Base-by-base conservation (phyloP, 2,329 filamentous ascomycete genomes). In the Esteya vermicola region DNA sequence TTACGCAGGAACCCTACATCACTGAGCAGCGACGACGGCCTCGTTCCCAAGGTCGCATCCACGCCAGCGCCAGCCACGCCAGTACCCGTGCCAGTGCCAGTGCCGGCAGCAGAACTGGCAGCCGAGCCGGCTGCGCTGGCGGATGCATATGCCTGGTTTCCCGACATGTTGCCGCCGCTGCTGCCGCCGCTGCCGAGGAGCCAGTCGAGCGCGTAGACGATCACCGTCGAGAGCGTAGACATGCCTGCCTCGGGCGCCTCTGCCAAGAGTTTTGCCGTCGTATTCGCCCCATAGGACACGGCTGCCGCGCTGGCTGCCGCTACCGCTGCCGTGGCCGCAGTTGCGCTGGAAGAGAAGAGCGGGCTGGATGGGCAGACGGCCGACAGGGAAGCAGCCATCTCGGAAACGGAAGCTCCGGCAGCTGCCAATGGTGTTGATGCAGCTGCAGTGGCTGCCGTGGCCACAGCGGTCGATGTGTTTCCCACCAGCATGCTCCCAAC, bases 1-100 rank as follows among this genome's bases (percentile, higher is more conserved):
- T 70, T 75, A 32, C 65, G 67, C 13, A 81, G 55, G 38, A 77
- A 68, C 9, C 53, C 51, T 3, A 79, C 67, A 7, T 76, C 67
- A 50, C 75, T 71, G 16, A 81, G 57, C 16, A 80, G 57, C 4
- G 72, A 65, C 9, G 57, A 52, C 21, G 56, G 56, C 6, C 50
- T 48, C 35, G 45, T 32, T 6, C 13, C n/a, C 8, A 44, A 35
- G 4, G 45, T 34, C 6, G 49, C 22, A n/a, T n/a, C n/a, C 14
- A 9, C 21, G 21, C 8, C n/a, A 35, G 14, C 14, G 9, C 9
- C 33, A 10, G 22, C 22, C 10, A 18, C 18, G 4, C 33, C 21
- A 5, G 21, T 13, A n/a, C 19, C 21, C 10, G 6, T 13, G 8
- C 9, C 21, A 35, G 9, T 8, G n/a, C 33, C n/a, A n/a, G n/a